Evolutionary conservation across 768 basidiomycete genomes (phyloP).

Genomic region (Gymnopilus junonius): DNA sequence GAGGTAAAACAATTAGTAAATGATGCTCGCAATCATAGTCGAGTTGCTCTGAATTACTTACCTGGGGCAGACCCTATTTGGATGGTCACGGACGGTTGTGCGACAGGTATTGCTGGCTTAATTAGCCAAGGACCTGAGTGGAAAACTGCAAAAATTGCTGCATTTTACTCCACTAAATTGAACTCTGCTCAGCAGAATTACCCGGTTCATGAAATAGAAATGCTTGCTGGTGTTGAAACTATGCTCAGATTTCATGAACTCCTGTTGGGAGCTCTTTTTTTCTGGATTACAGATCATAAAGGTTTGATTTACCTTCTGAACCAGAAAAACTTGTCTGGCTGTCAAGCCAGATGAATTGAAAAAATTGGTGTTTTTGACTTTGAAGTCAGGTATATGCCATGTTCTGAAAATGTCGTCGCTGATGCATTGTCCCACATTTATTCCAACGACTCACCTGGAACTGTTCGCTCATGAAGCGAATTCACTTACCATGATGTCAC

Average conservation of each 20-base stretch:
- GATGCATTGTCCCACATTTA: conserved; percentile 34
- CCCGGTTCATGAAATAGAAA: conserved; percentile 41
- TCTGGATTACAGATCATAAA: conserved; percentile 34
- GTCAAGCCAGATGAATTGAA: conserved; percentile 40
- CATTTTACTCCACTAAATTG: conserved; percentile 41
- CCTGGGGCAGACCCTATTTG: conserved; percentile 25
- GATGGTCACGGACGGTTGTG: conserved; percentile 36
- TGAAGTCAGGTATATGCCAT: conserved; percentile 24
- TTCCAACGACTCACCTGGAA: conserved; percentile 22
- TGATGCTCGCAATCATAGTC: conserved; percentile 23
- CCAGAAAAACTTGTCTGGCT: conserved; percentile 39
- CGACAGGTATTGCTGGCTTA: conserved; percentile 32
- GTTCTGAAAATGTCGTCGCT: conserved; percentile 33
- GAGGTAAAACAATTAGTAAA: conserved; percentile 33
- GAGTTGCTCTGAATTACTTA: conserved; percentile 23
- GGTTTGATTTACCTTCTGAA: conserved; percentile 29
- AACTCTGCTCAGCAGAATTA: conserved; percentile 43
- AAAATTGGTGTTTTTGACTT: conserved; percentile 25
- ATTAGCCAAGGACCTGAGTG: conserved; percentile 28
- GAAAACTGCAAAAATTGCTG: conserved; percentile 27
- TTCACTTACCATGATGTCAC: conserved; percentile 25
- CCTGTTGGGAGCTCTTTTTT: conserved; percentile 33
- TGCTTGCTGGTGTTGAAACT: conserved; percentile 38
- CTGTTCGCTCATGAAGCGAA: conserved; percentile 15
- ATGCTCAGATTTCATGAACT: conserved; percentile 34